phyloP scores from a whole-genome alignment of 2,329 filamentous ascomycete species.

The Triangularia verruculosa region DNA sequence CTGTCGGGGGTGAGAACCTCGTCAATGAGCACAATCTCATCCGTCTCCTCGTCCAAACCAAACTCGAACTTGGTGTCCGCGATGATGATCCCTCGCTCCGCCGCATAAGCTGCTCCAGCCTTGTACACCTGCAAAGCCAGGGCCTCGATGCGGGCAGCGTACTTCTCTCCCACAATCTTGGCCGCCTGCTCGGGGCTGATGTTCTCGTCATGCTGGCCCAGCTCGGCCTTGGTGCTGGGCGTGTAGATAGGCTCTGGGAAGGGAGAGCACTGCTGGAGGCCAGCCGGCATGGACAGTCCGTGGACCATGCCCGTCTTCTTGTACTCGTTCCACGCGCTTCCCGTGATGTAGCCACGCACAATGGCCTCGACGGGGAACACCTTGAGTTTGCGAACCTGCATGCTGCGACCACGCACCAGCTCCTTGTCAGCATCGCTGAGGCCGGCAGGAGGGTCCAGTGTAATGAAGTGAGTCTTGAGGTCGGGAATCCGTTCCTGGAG shows the following conservation, averaged over 20 bases:
- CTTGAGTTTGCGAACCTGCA: constrained; percentile 70
- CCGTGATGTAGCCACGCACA: constrained; percentile 87
- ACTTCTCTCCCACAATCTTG: constrained; percentile 61
- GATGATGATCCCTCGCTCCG: constrained; percentile 67
- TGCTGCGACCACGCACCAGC: constrained; percentile 62
- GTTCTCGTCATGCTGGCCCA: constrained; percentile 79
- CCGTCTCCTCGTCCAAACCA: constrained; percentile 61
- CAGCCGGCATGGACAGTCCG: constrained; percentile 65
- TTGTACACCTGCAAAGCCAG: constrained; percentile 64
- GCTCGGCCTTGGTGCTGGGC: constrained; percentile 80
- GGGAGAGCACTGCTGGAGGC: constrained; percentile 67
- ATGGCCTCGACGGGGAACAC: constrained; percentile 80
- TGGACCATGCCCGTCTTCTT: constrained; percentile 72
- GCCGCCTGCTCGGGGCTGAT: constrained; percentile 67
- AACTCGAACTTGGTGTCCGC: constrained; percentile 64
- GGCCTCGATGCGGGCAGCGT: constrained; percentile 63
- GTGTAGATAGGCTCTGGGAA: constrained; percentile 69
- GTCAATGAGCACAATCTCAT: constrained; percentile 72
- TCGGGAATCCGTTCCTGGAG: constrained; percentile 44
- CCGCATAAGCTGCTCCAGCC: constrained; percentile 61
- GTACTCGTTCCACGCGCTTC: constrained; percentile 79
- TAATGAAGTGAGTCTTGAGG: constrained; percentile 53
- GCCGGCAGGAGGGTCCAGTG: constrained; percentile 37
- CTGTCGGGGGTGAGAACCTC: constrained; percentile 83
- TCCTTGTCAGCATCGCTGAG: constrained; percentile 45